phyloP scores from a whole-genome alignment of 108 stramenopile genomes.

The Schizochytrium sp. region DNA sequence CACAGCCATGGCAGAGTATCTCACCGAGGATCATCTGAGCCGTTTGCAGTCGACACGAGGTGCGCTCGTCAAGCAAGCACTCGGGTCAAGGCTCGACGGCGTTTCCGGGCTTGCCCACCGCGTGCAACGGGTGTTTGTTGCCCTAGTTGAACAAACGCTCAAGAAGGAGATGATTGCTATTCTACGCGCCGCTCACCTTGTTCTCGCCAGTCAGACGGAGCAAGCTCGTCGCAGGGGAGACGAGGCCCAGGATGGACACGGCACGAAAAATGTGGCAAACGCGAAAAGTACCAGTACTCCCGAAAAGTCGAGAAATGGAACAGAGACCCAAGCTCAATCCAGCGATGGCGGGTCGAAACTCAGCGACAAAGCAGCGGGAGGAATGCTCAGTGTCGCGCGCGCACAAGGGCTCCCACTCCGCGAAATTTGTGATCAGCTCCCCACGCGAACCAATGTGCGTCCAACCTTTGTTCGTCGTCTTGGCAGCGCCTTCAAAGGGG shows the following conservation, averaged over 20 bases:
- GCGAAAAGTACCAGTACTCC: too few relatives aligned
- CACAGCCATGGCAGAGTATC: background rate
- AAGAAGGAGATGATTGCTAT: background rate
- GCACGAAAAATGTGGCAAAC: too few relatives aligned
- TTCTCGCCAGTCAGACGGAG: background rate
- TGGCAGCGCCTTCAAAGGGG: background rate
- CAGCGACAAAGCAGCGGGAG: too few relatives aligned
- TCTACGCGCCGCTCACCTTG: background rate
- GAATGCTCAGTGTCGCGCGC: background rate
- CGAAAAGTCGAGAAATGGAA: too few relatives aligned
- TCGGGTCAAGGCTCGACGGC: background rate
- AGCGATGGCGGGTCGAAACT: background rate
- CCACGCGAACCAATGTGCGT: background rate
- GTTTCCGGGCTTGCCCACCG: background rate
- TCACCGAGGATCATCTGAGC: background rate
- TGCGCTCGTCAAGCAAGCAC: background rate
- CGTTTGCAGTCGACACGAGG: background rate
- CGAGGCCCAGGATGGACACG: too few relatives aligned
- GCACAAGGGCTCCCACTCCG: background rate
- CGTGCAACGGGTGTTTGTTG: background rate
- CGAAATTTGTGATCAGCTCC: background rate
- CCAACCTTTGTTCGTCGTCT: background rate
- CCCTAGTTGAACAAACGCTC: background rate
- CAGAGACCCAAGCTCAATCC: background rate
- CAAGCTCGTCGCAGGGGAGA: too few relatives aligned